Evolutionary conservation across 148 eudicot species (phyloP).

Genomic region (Fagopyrum esculentum): DNA sequence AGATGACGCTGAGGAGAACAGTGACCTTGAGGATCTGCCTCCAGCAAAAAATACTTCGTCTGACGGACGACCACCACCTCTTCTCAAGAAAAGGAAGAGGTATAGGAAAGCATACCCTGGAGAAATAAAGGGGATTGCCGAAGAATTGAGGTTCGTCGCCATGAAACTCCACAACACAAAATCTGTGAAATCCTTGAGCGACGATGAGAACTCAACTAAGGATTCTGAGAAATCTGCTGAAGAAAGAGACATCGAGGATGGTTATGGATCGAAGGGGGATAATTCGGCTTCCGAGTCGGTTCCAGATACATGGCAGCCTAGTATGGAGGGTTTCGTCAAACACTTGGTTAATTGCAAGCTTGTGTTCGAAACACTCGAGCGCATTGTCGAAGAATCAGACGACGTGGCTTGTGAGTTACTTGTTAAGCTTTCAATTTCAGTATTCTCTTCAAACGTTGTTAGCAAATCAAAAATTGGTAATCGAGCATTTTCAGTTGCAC

Average conservation of each 20-base stretch:
- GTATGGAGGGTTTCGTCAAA: slow-evolving; percentile 60
- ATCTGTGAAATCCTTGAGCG: slow-evolving; percentile 7
- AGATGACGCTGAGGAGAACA: not conserved
- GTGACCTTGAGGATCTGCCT: not conserved
- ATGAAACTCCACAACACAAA: slow-evolving; percentile 65
- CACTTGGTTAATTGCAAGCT: slow-evolving; percentile 73
- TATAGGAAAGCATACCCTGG: slow-evolving; percentile 77
- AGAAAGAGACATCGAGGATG: slow-evolving; percentile 10
- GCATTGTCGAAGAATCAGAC: slow-evolving; percentile 66
- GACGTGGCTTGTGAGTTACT: slow-evolving; percentile 77
- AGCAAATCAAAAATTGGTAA: not conserved
- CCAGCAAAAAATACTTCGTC: not conserved
- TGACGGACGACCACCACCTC: slow-evolving; percentile 29
- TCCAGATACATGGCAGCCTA: slow-evolving; percentile 51
- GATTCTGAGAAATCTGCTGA: slow-evolving; percentile 10
- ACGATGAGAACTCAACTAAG: slow-evolving; percentile 6
- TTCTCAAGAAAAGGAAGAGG: slow-evolving; percentile 43
- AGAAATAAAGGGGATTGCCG: slow-evolving; percentile 69
- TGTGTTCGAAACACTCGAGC: slow-evolving; percentile 65
- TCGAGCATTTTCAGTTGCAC: not conserved
- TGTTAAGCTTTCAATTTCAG: not conserved
- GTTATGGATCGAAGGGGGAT: slow-evolving; percentile 16
- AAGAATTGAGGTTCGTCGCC: slow-evolving; percentile 88
- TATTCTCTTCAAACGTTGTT: not conserved
- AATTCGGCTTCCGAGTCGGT: slow-evolving; percentile 4